Evolutionary conservation across 2,329 filamentous ascomycete genomes (phyloP), one percentile per base, ranked within the genome.

Genomic region (Endoconidiophora laricicola): DNA sequence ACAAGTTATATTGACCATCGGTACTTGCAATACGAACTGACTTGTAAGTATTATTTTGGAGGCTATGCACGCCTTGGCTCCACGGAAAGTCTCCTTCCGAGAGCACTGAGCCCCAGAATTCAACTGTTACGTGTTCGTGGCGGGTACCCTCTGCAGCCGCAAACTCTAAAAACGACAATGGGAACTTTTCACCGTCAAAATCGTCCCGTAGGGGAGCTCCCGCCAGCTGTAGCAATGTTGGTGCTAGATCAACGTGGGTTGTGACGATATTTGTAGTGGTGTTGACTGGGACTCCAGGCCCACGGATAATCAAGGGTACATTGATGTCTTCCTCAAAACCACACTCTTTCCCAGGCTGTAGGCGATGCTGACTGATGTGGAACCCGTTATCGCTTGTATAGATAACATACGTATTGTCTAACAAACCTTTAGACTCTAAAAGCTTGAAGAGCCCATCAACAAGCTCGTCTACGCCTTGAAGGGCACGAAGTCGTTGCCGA

Each of bases 301-400:
- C 72, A 2, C 72, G 65, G 18, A 75, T 62, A 24, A 71, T 63
- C 14, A 75, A 54, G 0, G 72, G 72, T 2, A 76, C 65, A 3
- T 69, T 66, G 41, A 74, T 71, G 52, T 75, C 72, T 40, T 68
- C 66, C 46, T 75, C 71, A 49, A 65, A 72, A 0, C 67, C 68
- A 43, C 70, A 73, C 29, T 66, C 63, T 56, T 76, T 75, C 0
- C 72, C 72, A 1, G 71, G 70, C 3, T 65, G 66, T 37, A 74
- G 58, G 1, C 71, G 67, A 53, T 75, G 71, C 54, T 74, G 70
- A 14, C 68, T 63, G 48, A 75, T 71, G 47, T 74, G 72, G 57
- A 66, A 74, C 1, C 71, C 71, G 48, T 76, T 75, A 55, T 75
- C 72, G 0, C 66, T 64, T 0, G 69, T 69, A 57, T 71, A 76